Conservation (phyloP, 495 filamentous ascomycete genomes). For the Xylaria telfairii region DNA sequence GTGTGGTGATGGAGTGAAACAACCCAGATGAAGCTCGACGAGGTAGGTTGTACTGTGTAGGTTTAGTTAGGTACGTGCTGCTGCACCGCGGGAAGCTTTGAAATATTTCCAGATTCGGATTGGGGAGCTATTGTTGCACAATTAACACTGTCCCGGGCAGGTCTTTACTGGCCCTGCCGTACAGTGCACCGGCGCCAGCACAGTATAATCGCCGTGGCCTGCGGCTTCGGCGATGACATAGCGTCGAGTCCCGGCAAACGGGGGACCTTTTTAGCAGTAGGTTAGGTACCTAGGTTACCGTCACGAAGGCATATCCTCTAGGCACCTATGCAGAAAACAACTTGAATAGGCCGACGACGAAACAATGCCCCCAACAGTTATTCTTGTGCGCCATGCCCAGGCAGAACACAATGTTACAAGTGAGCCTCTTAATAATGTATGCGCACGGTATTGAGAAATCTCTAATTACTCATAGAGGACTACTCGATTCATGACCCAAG, state of each 20-base stretch:
- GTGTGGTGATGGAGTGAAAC: background rate
- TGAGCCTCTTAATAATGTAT: slow-evolving; percentile 33
- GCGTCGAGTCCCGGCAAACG: background rate
- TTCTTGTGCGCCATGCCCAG: slow-evolving; percentile 65
- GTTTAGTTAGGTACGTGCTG: background rate
- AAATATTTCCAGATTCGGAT: background rate
- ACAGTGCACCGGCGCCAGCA: background rate
- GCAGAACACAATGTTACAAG: slow-evolving; percentile 59
- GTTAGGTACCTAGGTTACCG: too few species aligned
- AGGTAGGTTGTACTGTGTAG: background rate
- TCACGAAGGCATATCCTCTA: background rate
- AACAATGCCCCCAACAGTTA: slow-evolving; percentile 64
- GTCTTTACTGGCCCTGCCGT: background rate
- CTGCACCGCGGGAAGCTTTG: background rate
- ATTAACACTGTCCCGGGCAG: background rate
- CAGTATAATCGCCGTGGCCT: background rate
- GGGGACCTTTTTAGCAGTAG: too few species aligned
- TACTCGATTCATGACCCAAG: slow-evolving; percentile 60
- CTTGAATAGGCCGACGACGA: background rate
- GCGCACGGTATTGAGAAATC: background rate
- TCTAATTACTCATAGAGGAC: slow-evolving; percentile 50
- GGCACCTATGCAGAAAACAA: background rate
- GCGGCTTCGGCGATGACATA: background rate
- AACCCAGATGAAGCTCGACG: background rate
- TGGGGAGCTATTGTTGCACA: background rate